These are phyloP conservation scores for Irpex lacteus DNA, from an alignment of 1,284 basidiomycete genomes.

Conservation along the genomic window DNA sequence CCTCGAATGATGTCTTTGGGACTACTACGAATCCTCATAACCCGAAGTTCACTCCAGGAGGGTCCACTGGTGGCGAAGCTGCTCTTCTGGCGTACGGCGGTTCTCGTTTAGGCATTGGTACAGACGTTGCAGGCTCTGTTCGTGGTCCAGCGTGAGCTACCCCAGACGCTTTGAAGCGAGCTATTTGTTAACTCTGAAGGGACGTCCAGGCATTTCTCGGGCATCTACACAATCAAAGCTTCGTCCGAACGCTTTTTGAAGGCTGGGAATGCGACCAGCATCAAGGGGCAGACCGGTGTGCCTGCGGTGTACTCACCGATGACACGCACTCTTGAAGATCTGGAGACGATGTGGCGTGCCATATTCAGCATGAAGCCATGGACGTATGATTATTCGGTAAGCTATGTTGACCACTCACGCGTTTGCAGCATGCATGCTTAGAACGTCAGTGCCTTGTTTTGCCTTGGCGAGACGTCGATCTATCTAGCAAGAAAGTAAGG, in stretches of 20 bases:
- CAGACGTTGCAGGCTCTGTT: constrained; percentile 71
- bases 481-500: constrained; percentile 33
- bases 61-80: constrained; percentile 70
- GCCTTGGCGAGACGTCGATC: constrained; percentile 50
- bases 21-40: constrained; percentile 66
- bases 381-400: constrained; percentile 58
- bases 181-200: constrained; percentile 14
- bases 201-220: constrained; percentile 26
- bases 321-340: constrained; percentile 30
- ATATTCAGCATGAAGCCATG: constrained; percentile 58
- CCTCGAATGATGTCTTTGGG: constrained; percentile 69
- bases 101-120: constrained; percentile 70
- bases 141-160: constrained; percentile 69
- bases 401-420: constrained; percentile 14
- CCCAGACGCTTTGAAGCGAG: neutral
- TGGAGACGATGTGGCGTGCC: constrained; percentile 33
- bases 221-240: constrained; percentile 31
- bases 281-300: constrained; percentile 52
- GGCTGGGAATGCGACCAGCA: constrained; percentile 45
- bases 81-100: constrained; percentile 70
- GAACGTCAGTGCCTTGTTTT: constrained; percentile 45
- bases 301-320: constrained; percentile 31
- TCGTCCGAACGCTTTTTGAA: constrained; percentile 46
- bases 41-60: constrained; percentile 56
- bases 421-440: no score